These are phyloP conservation scores for Phialocephala subalpina DNA, from an alignment of 2,329 filamentous ascomycete species.

Conservation along the genomic window DNA sequence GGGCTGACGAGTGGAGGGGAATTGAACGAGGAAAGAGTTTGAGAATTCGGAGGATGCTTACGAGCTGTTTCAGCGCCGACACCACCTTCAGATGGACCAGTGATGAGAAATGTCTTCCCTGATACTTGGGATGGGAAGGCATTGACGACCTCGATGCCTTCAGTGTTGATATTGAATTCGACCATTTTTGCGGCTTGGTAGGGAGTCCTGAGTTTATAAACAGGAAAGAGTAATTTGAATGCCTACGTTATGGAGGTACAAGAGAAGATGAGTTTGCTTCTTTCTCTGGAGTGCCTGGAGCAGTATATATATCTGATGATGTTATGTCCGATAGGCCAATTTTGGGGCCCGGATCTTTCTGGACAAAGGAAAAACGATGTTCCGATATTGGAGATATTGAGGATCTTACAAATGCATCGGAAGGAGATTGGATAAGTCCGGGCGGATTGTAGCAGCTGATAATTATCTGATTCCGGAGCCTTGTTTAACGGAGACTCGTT, in stretches of 20 bases:
- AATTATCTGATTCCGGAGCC: neutral
- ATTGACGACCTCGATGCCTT: conserved; percentile 25
- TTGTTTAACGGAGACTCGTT: neutral
- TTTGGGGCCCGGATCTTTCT: neutral
- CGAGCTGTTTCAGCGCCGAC: neutral
- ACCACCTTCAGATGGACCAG: conserved; percentile 24
- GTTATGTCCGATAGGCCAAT: conserved; percentile 8
- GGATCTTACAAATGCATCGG: neutral
- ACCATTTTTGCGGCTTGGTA: neutral
- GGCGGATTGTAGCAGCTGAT: neutral
- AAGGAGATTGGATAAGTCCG: conserved; percentile 1
- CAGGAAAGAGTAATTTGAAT: neutral
- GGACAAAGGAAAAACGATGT: neutral
- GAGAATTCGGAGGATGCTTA: neutral
- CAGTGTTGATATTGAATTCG: conserved; percentile 22
- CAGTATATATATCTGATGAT: neutral
- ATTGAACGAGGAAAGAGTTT: conserved; percentile 21
- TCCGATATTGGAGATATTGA: neutral
- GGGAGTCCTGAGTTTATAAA: neutral
- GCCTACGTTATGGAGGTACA: neutral
- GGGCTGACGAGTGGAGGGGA: too few relatives aligned
- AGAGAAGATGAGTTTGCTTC: neutral
- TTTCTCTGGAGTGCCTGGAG: neutral
- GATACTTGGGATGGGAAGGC: conserved; percentile 28
- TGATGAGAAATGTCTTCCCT: conserved; percentile 32